These are phyloP conservation scores for Globisporangium paddicum DNA, from an alignment of 352 stramenopile genomes.

Conservation along the genomic window DNA sequence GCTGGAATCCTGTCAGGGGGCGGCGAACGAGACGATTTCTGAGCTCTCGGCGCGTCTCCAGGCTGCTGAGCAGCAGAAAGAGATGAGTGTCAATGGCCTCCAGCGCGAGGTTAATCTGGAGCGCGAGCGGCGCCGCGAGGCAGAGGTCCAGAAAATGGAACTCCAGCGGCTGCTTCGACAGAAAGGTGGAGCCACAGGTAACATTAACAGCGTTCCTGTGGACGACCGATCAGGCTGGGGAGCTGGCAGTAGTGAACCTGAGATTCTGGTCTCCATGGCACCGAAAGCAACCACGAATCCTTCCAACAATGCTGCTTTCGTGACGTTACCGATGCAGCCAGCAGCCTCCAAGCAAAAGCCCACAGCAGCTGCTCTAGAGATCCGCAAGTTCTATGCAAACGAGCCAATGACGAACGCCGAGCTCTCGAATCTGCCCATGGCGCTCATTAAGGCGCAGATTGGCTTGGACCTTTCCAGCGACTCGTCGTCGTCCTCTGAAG, in stretches of 20 bases:
- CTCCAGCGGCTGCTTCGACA: conserved; percentile 45
- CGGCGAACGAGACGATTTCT: conserved; percentile 58
- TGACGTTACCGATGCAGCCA: not conserved
- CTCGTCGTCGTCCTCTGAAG: not conserved
- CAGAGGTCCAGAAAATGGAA: conserved; percentile 58
- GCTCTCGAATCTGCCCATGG: conserved; percentile 62
- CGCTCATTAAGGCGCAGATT: conserved; percentile 69
- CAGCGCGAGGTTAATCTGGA: conserved; percentile 59
- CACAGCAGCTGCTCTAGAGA: conserved; percentile 14
- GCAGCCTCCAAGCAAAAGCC: conserved; percentile 12
- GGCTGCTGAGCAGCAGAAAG: conserved; percentile 49
- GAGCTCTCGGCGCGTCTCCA: conserved; percentile 47
- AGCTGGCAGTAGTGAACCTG: not conserved
- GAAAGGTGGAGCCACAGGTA: not conserved
- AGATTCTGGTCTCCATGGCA: not conserved
- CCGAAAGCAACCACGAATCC: not conserved
- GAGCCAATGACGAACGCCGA: conserved; percentile 59
- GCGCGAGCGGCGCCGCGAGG: conserved; percentile 45
- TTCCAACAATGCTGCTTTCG: not conserved
- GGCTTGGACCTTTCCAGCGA: conserved; percentile 40
- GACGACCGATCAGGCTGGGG: conserved; percentile 7
- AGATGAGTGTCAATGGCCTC: conserved; percentile 26
- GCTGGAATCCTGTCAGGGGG: conserved; percentile 44
- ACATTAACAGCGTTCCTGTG: not conserved
- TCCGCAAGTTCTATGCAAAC: conserved; percentile 68